phyloP scores from a whole-genome alignment of 2,329 filamentous ascomycete genomes.

The Myriosclerotinia scirpicola region DNA sequence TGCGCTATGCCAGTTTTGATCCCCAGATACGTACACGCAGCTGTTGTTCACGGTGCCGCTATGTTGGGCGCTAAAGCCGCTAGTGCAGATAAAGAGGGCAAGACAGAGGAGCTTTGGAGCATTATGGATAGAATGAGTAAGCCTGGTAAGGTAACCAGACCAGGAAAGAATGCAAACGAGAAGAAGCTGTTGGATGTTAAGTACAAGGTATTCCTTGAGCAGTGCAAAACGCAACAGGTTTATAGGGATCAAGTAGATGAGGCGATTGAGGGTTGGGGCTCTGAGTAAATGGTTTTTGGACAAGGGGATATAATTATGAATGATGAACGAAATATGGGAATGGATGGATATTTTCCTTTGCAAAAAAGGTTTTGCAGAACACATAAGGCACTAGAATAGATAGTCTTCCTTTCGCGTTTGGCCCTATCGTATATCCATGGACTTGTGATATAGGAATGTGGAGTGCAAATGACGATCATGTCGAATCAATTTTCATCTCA shows the following conservation, averaged over 20 bases:
- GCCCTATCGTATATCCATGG: too few relatives aligned
- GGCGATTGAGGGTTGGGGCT: conserved; percentile 47
- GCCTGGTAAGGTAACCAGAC: conserved; percentile 79
- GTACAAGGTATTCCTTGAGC: conserved; percentile 93
- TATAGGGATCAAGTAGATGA: conserved; percentile 80
- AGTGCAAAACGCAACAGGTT: conserved; percentile 79
- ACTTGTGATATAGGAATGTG: background rate
- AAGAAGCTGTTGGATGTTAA: conserved; percentile 82
- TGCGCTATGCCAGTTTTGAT: conserved; percentile 93
- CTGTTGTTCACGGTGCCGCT: conserved; percentile 95
- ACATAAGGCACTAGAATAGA: background rate
- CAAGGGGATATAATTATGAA: background rate
- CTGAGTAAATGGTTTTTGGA: background rate
- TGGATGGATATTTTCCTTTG: background rate
- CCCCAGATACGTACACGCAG: conserved; percentile 89
- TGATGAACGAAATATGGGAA: conserved; percentile 7
- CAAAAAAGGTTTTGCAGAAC: background rate
- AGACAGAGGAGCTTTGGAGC: conserved; percentile 85
- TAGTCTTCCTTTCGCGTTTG: background rate
- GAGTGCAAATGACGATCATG: too few relatives aligned
- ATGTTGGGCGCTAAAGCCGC: conserved; percentile 99
- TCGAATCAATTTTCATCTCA: background rate
- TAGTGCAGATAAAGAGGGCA: conserved; percentile 71
- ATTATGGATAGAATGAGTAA: conserved; percentile 99
- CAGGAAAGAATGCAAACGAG: conserved; percentile 68